These are phyloP conservation scores for Phytopythium oedochilum DNA, from an alignment of 352 stramenopile genomes.

Conservation along the genomic window DNA sequence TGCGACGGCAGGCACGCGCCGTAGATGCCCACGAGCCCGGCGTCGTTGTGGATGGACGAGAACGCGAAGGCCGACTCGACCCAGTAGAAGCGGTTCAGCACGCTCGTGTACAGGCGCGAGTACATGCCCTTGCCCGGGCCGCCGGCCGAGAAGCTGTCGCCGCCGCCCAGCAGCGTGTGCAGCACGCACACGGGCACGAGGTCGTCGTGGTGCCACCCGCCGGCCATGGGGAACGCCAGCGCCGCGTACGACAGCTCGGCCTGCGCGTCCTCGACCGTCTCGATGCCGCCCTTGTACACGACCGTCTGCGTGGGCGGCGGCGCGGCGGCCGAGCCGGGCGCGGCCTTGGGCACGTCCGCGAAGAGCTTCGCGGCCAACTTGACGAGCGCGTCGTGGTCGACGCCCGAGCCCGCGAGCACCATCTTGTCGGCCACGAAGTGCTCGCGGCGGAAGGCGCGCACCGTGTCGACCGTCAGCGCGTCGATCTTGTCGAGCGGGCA, in stretches of 20 bases:
- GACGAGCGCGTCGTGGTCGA: constrained; percentile 94
- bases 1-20: constrained; percentile 80
- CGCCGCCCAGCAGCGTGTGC: constrained; percentile 97
- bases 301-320: constrained; percentile 31
- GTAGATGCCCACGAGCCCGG: constrained; percentile 95
- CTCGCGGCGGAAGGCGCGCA: constrained; percentile 62
- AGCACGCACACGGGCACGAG: constrained; percentile 96
- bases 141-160: constrained; percentile 97
- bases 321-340: constrained; percentile 9
- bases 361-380: constrained; percentile 90
- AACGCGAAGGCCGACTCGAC: constrained; percentile 98
- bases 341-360: constrained; percentile 30
- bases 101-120: constrained; percentile 96
- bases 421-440: constrained; percentile 90
- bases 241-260: constrained; percentile 88
- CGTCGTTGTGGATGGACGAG: constrained; percentile 94
- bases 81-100: constrained; percentile 98
- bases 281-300: constrained; percentile 65
- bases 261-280: constrained; percentile 63
- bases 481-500: constrained; percentile 81
- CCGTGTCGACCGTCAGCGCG: constrained; percentile 60
- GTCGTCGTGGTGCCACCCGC: constrained; percentile 95
- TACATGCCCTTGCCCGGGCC: constrained; percentile 99
- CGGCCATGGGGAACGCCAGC: constrained; percentile 94
- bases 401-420: constrained; percentile 90